phyloP scores from a whole-genome alignment of 345 rosid genomes.

The Dimocarpus longan region DNA sequence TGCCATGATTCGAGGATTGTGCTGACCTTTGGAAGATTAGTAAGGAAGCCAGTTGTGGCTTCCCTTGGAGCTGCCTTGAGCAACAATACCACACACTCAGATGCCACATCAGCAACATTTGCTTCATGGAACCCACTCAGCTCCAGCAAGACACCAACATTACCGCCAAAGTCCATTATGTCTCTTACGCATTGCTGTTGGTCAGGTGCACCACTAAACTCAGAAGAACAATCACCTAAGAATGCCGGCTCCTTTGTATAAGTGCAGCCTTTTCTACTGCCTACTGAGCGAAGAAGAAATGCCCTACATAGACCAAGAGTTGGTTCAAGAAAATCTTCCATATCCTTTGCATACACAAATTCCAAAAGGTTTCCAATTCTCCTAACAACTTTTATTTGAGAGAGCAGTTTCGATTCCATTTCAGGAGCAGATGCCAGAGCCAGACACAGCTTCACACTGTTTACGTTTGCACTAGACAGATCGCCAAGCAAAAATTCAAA shows the following conservation, averaged over 20 bases:
- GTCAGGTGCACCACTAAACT: constrained; percentile 38
- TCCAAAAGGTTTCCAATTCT: constrained; percentile 90
- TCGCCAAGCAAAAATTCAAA: constrained; percentile 91
- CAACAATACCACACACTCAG: constrained; percentile 76
- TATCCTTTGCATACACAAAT: constrained; percentile 78
- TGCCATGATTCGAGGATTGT: constrained; percentile 64
- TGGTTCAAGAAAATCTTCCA: constrained; percentile 98
- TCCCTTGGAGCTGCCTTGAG: constrained; percentile 92
- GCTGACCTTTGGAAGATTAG: constrained; percentile 75
- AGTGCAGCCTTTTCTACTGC: constrained; percentile 48
- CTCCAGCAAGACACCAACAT: constrained; percentile 64
- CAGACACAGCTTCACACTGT: constrained; percentile 82
- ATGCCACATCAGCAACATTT: constrained; percentile 66
- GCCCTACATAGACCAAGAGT: constrained; percentile 81
- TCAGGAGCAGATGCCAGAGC: constrained; percentile 95
- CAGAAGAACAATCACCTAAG: constrained; percentile 54
- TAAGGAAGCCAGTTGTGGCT: constrained; percentile 79
- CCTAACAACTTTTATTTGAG: constrained; percentile 80
- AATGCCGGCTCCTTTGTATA: constrained; percentile 63
- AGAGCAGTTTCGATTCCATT: constrained; percentile 86
- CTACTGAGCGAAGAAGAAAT: constrained; percentile 67
- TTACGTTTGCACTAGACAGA: constrained; percentile 84
- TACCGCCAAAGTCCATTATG: constrained; percentile 77
- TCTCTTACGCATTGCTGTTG: constrained; percentile 70
- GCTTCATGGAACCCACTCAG: constrained; percentile 51